Base-by-base conservation (phyloP, 805 yeast genomes). In the Ogataea minuta region DNA sequence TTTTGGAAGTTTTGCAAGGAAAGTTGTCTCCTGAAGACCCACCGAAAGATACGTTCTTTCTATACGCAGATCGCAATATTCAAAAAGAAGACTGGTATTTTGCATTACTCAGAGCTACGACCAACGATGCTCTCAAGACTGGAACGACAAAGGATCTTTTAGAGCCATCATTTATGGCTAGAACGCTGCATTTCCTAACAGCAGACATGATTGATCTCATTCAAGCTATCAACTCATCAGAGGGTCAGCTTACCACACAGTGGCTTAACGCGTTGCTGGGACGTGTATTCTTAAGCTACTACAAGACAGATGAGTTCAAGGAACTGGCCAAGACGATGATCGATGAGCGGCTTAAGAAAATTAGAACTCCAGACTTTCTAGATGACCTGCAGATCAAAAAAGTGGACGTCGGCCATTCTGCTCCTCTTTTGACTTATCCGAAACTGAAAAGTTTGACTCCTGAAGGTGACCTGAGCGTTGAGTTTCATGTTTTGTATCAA, bases 61-160 rank as follows among this genome's bases (percentile, higher is more conserved):
- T 91, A 3, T 86, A 88, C 59, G 75, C 82, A 30, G 95, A 88
- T 50, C 72, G 79, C 34, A 87, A 89, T 49, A 73, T 73, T 40
- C 89, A 83, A 32, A 91, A 91, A 54, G 99, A 93, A 60, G 96
- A 91, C 58, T 81, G 96, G 84, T 93, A 91, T 58, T 89, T 88
- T 61, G 80, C 86, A 1, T 67, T 93, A 39, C 70, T 91, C n/a
- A 70, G 81, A 41, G 95, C 95, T 1, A 76, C 91, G 0, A 84
- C 82, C 44, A 62, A 64, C 4, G 64, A 62, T 8, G 46, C 50
- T 11, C 20, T 50, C 28, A 47, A 37, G 29, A 41, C 54, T 20
- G 49, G 44, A 33, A 38, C 45, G 3, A 41, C 50, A 2, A 46
- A 56, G 6, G 68, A 67, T 36, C 34, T 57, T 5, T 36, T 79